Evolutionary conservation across 2,329 filamentous ascomycete genomes (phyloP).

Genomic region (Harringtonia lauricola): DNA sequence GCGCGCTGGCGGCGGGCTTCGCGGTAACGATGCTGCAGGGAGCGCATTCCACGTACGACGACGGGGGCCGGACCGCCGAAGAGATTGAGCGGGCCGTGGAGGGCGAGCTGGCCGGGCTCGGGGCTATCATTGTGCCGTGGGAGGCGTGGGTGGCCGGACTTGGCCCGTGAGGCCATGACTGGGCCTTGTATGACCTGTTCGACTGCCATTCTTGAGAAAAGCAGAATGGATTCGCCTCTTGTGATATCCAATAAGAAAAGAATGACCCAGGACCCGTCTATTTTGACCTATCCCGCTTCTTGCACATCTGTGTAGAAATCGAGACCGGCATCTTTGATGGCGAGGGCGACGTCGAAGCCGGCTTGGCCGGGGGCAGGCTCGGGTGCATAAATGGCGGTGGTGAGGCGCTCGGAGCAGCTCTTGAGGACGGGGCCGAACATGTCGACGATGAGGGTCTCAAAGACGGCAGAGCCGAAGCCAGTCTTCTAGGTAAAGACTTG

Average conservation of each 20-base stretch:
- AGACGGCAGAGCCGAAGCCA: not conserved
- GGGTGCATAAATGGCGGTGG: slow-evolving; percentile 3
- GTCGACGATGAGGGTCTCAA: slow-evolving; percentile 3
- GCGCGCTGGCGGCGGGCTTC: slow-evolving; percentile 18
- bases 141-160: not conserved
- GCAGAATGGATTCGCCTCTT: no score
- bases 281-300: not conserved
- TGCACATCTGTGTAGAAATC: slow-evolving; percentile 4
- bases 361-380: not conserved
- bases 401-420: slow-evolving; percentile 5
- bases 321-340: slow-evolving; percentile 3
- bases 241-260: no score
- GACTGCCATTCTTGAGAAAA: no score
- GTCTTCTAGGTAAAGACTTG: slow-evolving; percentile 6
- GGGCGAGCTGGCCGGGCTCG: not conserved
- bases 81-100: slow-evolving; percentile 19
- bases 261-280: no score
- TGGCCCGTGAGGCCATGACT: no score
- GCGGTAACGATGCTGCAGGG: slow-evolving; percentile 17
- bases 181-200: no score
- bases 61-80: slow-evolving; percentile 11
- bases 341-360: slow-evolving; percentile 2
- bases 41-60: slow-evolving; percentile 21
- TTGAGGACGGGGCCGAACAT: slow-evolving; percentile 6
- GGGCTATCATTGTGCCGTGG: not conserved